Evolutionary conservation across 148 eudicot genomes (phyloP).

Genomic region (Dysphania ambrosioides): DNA sequence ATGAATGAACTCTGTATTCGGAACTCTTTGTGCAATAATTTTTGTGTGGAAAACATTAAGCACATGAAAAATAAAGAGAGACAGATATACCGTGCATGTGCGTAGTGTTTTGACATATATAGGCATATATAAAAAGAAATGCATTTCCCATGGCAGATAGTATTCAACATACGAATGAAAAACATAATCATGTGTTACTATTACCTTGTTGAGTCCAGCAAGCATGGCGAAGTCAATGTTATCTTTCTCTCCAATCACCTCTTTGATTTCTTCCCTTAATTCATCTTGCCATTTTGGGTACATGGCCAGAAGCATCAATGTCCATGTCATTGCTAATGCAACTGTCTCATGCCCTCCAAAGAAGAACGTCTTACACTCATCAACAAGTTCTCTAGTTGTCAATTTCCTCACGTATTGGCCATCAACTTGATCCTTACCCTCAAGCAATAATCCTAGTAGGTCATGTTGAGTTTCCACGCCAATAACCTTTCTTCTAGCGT

Average conservation of each 20-base stretch:
- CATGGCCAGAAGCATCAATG: slow-evolving; percentile 55
- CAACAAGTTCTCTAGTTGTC: slow-evolving; percentile 59
- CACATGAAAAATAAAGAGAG: slow-evolving; percentile 11
- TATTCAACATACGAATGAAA: background rate
- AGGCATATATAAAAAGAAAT: background rate
- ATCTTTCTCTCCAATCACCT: slow-evolving; percentile 58
- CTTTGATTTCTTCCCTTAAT: slow-evolving; percentile 63
- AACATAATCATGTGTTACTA: slow-evolving; percentile 17
- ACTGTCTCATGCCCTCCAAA: slow-evolving; percentile 89
- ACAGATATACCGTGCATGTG: background rate
- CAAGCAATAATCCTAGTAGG: slow-evolving; percentile 62
- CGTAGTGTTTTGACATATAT: background rate
- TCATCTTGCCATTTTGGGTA: slow-evolving; percentile 75
- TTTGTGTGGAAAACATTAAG: background rate
- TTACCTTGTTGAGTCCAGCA: slow-evolving; percentile 75
- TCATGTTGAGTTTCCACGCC: slow-evolving; percentile 45
- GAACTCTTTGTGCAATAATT: background rate
- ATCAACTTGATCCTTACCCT: slow-evolving; percentile 28
- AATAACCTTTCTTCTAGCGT: slow-evolving; percentile 35
- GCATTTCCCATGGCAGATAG: slow-evolving; percentile 10
- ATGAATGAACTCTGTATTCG: slow-evolving; percentile 2
- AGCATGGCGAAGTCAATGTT: slow-evolving; percentile 63
- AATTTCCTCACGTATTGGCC: slow-evolving; percentile 36
- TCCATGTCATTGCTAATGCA: slow-evolving; percentile 78
- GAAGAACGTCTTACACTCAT: slow-evolving; percentile 92